phyloP scores from a whole-genome alignment of 2,329 filamentous ascomycete genomes.

The Fusarium musae region DNA sequence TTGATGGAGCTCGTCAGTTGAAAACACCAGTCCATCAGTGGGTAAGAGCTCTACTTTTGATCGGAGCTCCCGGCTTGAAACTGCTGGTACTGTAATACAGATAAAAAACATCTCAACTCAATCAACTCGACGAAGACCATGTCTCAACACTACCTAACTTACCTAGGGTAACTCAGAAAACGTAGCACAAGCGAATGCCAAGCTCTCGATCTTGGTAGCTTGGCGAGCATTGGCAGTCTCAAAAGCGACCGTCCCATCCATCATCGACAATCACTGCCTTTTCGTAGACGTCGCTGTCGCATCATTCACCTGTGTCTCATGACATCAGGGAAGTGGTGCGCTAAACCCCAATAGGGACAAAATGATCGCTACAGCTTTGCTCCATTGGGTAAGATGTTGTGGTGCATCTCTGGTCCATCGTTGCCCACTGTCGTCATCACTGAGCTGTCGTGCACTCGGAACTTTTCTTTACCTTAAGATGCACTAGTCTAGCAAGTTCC shows the following conservation, averaged over 20 bases:
- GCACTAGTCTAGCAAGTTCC: background rate
- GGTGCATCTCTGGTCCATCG: slow-evolving; percentile 12
- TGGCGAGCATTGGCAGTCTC: slow-evolving; percentile 19
- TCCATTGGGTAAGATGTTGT: slow-evolving; percentile 24
- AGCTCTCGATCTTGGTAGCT: slow-evolving; percentile 8
- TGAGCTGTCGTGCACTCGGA: slow-evolving; percentile 12
- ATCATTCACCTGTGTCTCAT: slow-evolving; percentile 29
- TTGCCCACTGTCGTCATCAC: slow-evolving; percentile 31
- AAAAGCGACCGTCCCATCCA: slow-evolving; percentile 7
- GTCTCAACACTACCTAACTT: background rate
- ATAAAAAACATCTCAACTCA: background rate
- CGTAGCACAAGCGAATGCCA: background rate
- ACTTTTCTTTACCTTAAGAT: slow-evolving; percentile 1
- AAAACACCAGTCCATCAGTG: background rate
- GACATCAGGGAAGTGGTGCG: slow-evolving; percentile 29
- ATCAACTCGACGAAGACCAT: background rate
- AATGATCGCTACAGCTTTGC: slow-evolving; percentile 14
- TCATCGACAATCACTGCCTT: slow-evolving; percentile 29
- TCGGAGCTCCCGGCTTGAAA: background rate
- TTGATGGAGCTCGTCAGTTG: background rate
- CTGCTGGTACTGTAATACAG: background rate
- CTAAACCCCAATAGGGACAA: slow-evolving; percentile 17
- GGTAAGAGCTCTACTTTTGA: background rate
- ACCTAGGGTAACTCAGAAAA: background rate
- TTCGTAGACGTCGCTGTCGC: slow-evolving; percentile 20